These are phyloP conservation scores for Fusarium palustre DNA, from an alignment of 2,329 filamentous ascomycete genomes.

Conservation along the genomic window DNA sequence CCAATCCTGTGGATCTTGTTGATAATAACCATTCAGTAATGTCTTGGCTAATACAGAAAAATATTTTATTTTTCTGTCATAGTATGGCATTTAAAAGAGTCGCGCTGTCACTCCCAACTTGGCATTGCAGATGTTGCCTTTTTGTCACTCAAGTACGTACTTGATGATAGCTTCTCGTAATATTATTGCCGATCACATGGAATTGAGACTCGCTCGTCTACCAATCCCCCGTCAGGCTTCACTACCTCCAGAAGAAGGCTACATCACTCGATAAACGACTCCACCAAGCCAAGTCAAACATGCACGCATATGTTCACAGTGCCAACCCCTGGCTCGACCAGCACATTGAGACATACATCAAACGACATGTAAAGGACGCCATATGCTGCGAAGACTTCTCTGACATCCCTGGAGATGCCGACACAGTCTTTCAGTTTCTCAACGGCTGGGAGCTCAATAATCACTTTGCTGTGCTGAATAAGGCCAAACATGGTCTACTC, in stretches of 20 bases:
- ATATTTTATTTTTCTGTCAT: neutral
- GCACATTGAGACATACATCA: constrained; percentile 49
- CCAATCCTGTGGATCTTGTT: constrained; percentile 13
- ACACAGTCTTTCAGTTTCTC: constrained; percentile 49
- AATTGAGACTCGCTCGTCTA: neutral
- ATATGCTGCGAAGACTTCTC: constrained; percentile 48
- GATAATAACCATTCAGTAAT: constrained; percentile 18
- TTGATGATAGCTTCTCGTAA: constrained; percentile 2
- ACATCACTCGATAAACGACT: neutral
- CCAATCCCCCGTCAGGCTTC: constrained; percentile 27
- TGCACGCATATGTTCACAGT: constrained; percentile 41
- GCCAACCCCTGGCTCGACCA: constrained; percentile 51
- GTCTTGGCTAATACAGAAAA: constrained; percentile 20
- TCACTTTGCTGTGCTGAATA: constrained; percentile 52
- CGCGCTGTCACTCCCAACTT: neutral
- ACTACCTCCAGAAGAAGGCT: constrained; percentile 38
- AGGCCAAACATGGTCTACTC: constrained; percentile 47
- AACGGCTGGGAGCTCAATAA: constrained; percentile 52
- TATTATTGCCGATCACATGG: constrained; percentile 9
- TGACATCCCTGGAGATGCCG: constrained; percentile 44
- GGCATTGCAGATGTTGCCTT: neutral
- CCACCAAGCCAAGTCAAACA: neutral
- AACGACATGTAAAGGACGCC: constrained; percentile 45
- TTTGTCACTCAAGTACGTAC: neutral
- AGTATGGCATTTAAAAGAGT: constrained; percentile 12